phyloP scores from a whole-genome alignment of 2,329 filamentous ascomycete species.

The Fonsecaea multimorphosa region DNA sequence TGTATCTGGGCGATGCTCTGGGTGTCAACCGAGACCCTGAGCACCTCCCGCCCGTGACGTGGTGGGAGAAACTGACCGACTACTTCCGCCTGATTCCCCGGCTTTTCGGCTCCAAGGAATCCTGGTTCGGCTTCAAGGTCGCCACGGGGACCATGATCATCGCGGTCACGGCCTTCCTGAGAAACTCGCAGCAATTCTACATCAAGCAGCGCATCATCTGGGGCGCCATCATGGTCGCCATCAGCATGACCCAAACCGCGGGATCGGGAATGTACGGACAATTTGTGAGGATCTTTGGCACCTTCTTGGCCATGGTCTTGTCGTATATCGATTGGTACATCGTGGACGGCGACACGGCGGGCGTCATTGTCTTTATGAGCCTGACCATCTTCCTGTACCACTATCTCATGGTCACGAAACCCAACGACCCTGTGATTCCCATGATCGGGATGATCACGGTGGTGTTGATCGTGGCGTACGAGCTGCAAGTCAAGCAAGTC shows the following conservation, averaged over 20 bases:
- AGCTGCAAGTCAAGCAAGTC: constrained; percentile 72
- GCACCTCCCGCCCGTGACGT: constrained; percentile 69
- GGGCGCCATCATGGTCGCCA: constrained; percentile 77
- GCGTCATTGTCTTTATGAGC: constrained; percentile 66
- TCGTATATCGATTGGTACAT: constrained; percentile 78
- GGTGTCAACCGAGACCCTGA: constrained; percentile 68
- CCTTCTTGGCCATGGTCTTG: constrained; percentile 68
- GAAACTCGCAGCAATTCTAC: constrained; percentile 70
- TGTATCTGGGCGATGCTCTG: constrained; percentile 66
- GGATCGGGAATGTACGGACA: constrained; percentile 76
- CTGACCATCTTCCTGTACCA: constrained; percentile 56
- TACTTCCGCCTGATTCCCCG: constrained; percentile 63
- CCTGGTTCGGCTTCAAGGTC: constrained; percentile 72
- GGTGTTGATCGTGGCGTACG: constrained; percentile 72
- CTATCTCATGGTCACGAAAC: constrained; percentile 70
- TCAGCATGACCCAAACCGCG: constrained; percentile 71
- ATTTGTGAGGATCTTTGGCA: constrained; percentile 70
- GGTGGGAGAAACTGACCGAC: constrained; percentile 68
- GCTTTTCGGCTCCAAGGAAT: constrained; percentile 69
- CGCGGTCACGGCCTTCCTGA: constrained; percentile 69
- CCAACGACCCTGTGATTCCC: constrained; percentile 66
- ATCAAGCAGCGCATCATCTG: constrained; percentile 74
- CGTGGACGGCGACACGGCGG: constrained; percentile 65
- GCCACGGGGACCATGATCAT: constrained; percentile 76
- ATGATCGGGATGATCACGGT: constrained; percentile 67